phyloP scores from a whole-genome alignment of 441 rosid genomes.

The Gossypium davidsonii region DNA sequence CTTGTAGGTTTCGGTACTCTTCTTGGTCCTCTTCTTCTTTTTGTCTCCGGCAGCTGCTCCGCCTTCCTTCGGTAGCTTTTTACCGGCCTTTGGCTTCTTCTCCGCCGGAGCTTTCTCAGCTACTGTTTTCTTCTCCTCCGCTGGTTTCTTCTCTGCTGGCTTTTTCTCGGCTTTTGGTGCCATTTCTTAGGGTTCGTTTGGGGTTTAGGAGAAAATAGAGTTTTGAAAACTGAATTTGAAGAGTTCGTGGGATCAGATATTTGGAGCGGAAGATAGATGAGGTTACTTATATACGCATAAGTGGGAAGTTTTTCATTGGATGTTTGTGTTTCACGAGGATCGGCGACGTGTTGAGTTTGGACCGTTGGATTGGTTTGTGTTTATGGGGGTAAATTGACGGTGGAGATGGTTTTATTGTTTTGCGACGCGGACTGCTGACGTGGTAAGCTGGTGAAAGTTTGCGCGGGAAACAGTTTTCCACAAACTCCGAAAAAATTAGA shows the following conservation, averaged over 20 bases:
- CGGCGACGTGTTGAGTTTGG: neutral
- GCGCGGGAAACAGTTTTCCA: no score
- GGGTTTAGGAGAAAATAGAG: no score
- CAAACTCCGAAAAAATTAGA: no score
- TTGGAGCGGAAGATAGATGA: neutral
- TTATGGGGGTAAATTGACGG: neutral
- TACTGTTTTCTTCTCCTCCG: conserved; percentile 1
- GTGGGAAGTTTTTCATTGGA: neutral
- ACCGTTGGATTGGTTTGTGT: neutral
- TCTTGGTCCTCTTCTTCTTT: conserved; percentile 5
- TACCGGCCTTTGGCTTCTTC: conserved; percentile 13
- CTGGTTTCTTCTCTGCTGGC: conserved; percentile 13
- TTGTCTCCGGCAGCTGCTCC: conserved; percentile 11
- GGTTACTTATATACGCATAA: neutral
- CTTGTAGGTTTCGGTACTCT: conserved; percentile 12
- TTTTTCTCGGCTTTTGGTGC: conserved; percentile 17
- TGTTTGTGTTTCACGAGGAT: neutral
- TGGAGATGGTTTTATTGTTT: neutral
- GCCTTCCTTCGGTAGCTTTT: conserved; percentile 12
- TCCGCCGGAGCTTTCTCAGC: conserved; percentile 13
- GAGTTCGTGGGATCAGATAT: neutral
- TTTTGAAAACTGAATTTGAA: neutral
- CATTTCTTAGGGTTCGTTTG: neutral
- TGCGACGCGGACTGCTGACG: neutral
- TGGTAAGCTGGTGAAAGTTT: no score